Evolutionary conservation across 805 yeast genomes (phyloP).

Genomic region (Kluyveromyces siamensis): DNA sequence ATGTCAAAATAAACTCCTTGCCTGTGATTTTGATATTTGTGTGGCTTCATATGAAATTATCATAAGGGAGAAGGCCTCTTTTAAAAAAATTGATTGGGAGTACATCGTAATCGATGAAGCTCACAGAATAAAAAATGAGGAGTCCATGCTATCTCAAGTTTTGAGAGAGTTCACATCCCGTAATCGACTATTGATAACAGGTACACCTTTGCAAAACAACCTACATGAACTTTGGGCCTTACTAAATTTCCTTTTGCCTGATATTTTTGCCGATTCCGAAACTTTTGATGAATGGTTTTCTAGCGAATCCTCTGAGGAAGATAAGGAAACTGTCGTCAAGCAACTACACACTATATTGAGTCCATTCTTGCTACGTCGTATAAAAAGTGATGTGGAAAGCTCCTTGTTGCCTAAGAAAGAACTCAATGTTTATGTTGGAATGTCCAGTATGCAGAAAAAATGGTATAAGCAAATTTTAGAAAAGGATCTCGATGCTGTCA

Average conservation of each 20-base stretch:
- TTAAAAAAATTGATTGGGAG: slow-evolving; percentile 64
- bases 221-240: slow-evolving; percentile 77
- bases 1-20: slow-evolving; percentile 39
- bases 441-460: slow-evolving; percentile 70
- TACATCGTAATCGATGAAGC: slow-evolving; percentile 74
- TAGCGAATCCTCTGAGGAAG: slow-evolving; percentile 31
- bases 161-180: slow-evolving; percentile 63
- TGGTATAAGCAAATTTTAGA: slow-evolving; percentile 74
- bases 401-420: slow-evolving; percentile 69
- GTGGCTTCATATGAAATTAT: slow-evolving; percentile 70
- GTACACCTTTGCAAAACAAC: slow-evolving; percentile 76
- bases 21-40: slow-evolving; percentile 64
- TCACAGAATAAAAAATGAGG: slow-evolving; percentile 74
- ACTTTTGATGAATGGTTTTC: slow-evolving; percentile 72
- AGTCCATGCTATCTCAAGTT: slow-evolving; percentile 61
- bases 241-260: slow-evolving; percentile 67
- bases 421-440: slow-evolving; percentile 60
- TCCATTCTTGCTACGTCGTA: slow-evolving; percentile 68
- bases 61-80: slow-evolving; percentile 59
- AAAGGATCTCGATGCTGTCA: slow-evolving; percentile 76
- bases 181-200: slow-evolving; percentile 65
- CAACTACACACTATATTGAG: slow-evolving; percentile 69
- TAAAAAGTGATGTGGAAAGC: slow-evolving; percentile 74
- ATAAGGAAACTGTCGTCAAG: slow-evolving; percentile 46
- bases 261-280: slow-evolving; percentile 63